These are phyloP conservation scores for Bipolaris bicolor DNA, from an alignment of 2,329 filamentous ascomycete genomes.

Conservation along the genomic window DNA sequence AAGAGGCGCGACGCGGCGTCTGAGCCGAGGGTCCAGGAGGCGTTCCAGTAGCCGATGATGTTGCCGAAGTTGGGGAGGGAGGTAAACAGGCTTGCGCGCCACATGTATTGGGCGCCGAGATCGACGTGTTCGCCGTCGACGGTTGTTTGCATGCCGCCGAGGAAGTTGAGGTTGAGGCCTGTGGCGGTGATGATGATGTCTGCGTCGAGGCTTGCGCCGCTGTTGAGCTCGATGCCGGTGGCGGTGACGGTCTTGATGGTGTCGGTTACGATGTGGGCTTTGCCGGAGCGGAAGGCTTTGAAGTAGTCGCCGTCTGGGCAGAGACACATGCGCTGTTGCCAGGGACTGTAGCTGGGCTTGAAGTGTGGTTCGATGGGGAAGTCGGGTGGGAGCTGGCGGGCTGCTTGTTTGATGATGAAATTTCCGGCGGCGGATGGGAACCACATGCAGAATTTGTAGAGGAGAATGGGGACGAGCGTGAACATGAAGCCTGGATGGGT, in stretches of 20 bases:
- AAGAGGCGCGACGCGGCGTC: constrained; percentile 61
- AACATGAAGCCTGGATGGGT: constrained; percentile 52
- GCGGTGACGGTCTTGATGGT: constrained; percentile 59
- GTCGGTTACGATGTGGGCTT: constrained; percentile 61
- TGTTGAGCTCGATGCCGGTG: constrained; percentile 57
- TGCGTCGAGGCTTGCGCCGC: constrained; percentile 57
- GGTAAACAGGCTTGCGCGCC: constrained; percentile 67
- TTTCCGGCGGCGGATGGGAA: constrained; percentile 60
- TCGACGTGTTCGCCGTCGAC: constrained; percentile 59
- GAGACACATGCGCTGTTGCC: constrained; percentile 78
- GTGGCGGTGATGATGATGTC: constrained; percentile 72
- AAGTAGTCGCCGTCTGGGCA: constrained; percentile 68
- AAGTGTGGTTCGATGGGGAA: constrained; percentile 54
- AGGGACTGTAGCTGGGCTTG: constrained; percentile 56
- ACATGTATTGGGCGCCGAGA: constrained; percentile 60
- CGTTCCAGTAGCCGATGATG: constrained; percentile 66
- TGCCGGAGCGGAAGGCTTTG: constrained; percentile 57
- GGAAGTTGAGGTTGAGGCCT: constrained; percentile 63
- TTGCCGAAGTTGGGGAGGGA: constrained; percentile 66
- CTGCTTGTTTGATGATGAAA: constrained; percentile 56
- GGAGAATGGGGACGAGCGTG: constrained; percentile 56
- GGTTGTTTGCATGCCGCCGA: constrained; percentile 58
- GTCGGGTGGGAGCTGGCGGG: constrained; percentile 58
- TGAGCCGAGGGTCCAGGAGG: constrained; percentile 67
- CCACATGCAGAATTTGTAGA: constrained; percentile 58